Percentiles rank a stretch among this genome's conserved stretches.
These are phyloP conservation scores for Leishmania mexicana DNA, from an alignment of 208 protist species.

Conservation along the genomic window DNA sequence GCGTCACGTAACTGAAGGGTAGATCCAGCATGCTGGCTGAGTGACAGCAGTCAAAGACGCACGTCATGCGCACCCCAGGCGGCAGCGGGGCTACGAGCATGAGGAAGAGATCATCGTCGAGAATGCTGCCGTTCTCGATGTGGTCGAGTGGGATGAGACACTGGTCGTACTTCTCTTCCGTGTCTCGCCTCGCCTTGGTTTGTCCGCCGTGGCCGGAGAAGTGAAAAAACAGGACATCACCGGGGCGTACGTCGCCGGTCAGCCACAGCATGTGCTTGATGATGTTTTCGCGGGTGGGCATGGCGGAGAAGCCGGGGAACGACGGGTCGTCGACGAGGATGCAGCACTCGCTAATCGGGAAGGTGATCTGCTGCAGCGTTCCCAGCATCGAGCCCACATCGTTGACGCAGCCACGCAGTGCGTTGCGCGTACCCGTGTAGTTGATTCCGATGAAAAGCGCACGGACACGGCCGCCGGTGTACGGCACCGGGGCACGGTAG, in stretches of 20 bases:
- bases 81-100: constrained; percentile 78
- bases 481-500: constrained; percentile 71
- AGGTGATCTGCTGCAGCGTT: constrained; percentile 79
- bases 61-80: constrained; percentile 83
- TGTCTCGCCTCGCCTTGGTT: constrained; percentile 47
- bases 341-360: constrained; percentile 82
- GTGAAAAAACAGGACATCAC: constrained; percentile 91
- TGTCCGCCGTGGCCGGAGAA: constrained; percentile 92
- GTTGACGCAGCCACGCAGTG: constrained; percentile 88
- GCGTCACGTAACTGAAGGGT: constrained; percentile 82
- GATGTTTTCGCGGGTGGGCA: constrained; percentile 85
- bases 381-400: constrained; percentile 81
- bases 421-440: constrained; percentile 70
- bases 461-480: constrained; percentile 84
- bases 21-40: constrained; percentile 90
- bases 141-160: constrained; percentile 86
- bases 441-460: constrained; percentile 93
- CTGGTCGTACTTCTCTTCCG: constrained; percentile 82
- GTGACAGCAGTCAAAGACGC: constrained; percentile 95
- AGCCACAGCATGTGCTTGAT: constrained; percentile 90
- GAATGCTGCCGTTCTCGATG: constrained; percentile 60
- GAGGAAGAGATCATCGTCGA: constrained; percentile 91
- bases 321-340: constrained; percentile 82
- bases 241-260: constrained; percentile 66
- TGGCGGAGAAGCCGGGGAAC: constrained; percentile 76